Percentiles rank a stretch among this genome's conserved stretches.
phyloP scores from a whole-genome alignment of 768 basidiomycete genomes.

The Neoboletus brunneissimus region DNA sequence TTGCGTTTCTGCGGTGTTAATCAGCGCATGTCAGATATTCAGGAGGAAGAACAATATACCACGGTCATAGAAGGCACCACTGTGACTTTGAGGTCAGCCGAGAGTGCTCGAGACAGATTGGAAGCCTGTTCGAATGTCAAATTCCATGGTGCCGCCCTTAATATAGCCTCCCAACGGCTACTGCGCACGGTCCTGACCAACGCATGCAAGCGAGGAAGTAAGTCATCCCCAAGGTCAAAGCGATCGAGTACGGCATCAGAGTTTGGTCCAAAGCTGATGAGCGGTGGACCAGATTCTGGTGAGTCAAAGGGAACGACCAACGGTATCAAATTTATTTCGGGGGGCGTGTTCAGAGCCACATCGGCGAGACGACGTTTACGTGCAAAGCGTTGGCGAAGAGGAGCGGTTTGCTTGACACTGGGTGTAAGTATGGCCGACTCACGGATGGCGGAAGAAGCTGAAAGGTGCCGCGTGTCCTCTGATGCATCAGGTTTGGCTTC shows the following conservation, averaged over 20 bases:
- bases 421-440: background rate
- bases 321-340: background rate
- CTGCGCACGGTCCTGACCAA: background rate
- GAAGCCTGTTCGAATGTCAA: slow-evolving; percentile 7
- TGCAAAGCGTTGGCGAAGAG: background rate
- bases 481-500: background rate
- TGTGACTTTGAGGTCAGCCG: background rate
- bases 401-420: background rate
- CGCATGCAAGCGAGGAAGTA: background rate
- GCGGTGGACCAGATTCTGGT: background rate
- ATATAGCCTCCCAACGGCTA: slow-evolving; percentile 1
- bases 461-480: background rate
- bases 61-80: background rate
- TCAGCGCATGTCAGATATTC: background rate
- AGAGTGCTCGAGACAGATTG: background rate
- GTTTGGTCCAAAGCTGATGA: slow-evolving; percentile 3
- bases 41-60: background rate
- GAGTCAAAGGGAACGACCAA: background rate
- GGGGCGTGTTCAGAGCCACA: background rate
- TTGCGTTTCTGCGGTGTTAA: background rate
- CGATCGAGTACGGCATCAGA: slow-evolving; percentile 3
- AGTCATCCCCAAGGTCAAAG: background rate
- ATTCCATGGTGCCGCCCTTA: background rate
- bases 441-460: background rate
- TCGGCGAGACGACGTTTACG: background rate